Percentiles rank a stretch among this genome's conserved stretches.
Conservation (phyloP, 1,284 basidiomycete genomes). For the Rugiboletus extremiorientalis region DNA sequence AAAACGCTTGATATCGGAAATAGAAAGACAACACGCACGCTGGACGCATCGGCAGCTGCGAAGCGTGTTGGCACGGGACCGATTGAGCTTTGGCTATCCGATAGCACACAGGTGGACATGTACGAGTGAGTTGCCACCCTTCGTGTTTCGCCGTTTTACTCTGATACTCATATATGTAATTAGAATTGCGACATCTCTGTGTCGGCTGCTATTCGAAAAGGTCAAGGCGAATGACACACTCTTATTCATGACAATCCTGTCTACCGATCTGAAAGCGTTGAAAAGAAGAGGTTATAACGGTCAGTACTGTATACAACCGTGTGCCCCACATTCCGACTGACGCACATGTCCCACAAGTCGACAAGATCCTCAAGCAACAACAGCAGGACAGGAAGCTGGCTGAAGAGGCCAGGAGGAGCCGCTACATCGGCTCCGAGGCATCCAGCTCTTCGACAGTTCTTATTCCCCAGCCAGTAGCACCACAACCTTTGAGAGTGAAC, state of each 20-base stretch:
- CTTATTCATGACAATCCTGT: slow-evolving; percentile 90
- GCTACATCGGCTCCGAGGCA: slow-evolving; percentile 20
- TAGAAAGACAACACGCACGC: slow-evolving; percentile 49
- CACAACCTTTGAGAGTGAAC: slow-evolving; percentile 9
- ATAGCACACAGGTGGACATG: slow-evolving; percentile 79
- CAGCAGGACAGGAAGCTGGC: slow-evolving; percentile 68
- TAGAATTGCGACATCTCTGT: slow-evolving; percentile 80
- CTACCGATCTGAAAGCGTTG: slow-evolving; percentile 83
- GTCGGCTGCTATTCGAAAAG: slow-evolving; percentile 71
- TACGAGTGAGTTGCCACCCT: slow-evolving; percentile 72
- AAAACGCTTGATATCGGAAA: slow-evolving; percentile 58
- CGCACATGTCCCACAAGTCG: slow-evolving; percentile 56
- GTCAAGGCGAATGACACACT: slow-evolving; percentile 82
- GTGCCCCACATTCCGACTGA: neutral
- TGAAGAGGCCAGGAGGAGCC: slow-evolving; percentile 44
- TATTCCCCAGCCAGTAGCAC: slow-evolving; percentile 13
- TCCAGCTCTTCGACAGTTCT: slow-evolving; percentile 6
- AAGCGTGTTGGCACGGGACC: slow-evolving; percentile 55
- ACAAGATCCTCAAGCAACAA: slow-evolving; percentile 88
- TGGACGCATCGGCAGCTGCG: slow-evolving; percentile 78
- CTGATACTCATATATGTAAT: neutral
- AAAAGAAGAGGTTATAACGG: slow-evolving; percentile 87
- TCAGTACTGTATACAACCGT: slow-evolving; percentile 29
- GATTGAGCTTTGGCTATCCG: slow-evolving; percentile 77
- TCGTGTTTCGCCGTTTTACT: neutral